phyloP scores from a whole-genome alignment of 805 yeast genomes.

The Ogataea henricii region DNA sequence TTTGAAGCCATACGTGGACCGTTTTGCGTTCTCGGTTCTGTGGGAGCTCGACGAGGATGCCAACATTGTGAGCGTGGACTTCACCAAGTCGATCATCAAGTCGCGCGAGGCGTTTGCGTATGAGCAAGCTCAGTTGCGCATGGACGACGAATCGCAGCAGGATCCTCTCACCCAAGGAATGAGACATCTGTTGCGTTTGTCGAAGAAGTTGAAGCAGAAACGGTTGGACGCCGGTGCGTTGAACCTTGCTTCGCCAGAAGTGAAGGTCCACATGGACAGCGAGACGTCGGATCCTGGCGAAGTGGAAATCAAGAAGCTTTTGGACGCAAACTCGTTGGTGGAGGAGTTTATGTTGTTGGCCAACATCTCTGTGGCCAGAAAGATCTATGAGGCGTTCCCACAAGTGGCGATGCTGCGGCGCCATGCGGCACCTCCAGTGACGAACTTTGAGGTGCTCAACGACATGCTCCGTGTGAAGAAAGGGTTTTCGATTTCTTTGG shows the following conservation, averaged over 20 bases:
- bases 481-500: conserved; percentile 72
- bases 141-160: conserved; percentile 72
- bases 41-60: conserved; percentile 95
- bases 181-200: conserved; percentile 76
- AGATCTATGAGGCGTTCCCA: conserved; percentile 89
- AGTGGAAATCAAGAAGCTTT: conserved; percentile 84
- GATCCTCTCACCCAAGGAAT: conserved; percentile 90
- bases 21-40: conserved; percentile 91
- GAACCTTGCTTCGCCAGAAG: conserved; percentile 96
- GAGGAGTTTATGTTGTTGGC: conserved; percentile 99
- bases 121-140: conserved; percentile 87
- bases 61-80: conserved; percentile 74
- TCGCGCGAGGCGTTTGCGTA: conserved; percentile 95
- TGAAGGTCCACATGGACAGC: conserved; percentile 93
- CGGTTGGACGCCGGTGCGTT: conserved; percentile 95
- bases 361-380: conserved; percentile 91
- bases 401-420: conserved; percentile 98
- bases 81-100: conserved; percentile 82
- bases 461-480: conserved; percentile 86
- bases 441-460: conserved; percentile 86
- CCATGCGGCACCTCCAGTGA: conserved; percentile 95
- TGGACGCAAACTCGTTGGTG: conserved; percentile 92
- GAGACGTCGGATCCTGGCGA: conserved; percentile 97
- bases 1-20: conserved; percentile 88
- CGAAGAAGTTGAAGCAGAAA: conserved; percentile 80